Evolutionary conservation across 2,329 filamentous ascomycete genomes (phyloP).

Genomic region (Paraphoma chrysanthemicola): DNA sequence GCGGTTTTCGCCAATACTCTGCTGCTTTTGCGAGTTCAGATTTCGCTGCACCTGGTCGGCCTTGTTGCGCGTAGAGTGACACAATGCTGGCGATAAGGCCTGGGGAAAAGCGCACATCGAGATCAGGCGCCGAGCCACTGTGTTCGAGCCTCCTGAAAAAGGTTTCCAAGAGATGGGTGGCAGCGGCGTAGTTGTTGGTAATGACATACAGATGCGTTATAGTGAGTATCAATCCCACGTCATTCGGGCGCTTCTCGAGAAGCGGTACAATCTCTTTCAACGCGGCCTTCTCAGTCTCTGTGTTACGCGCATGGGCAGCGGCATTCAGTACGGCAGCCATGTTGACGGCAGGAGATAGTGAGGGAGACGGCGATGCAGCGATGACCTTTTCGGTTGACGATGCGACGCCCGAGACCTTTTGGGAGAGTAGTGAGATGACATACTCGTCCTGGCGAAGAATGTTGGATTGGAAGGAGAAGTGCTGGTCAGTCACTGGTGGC

Average conservation of each 20-base stretch:
- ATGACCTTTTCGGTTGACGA: conserved; percentile 61
- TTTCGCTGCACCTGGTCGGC: conserved; percentile 75
- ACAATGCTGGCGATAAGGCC: conserved; percentile 83
- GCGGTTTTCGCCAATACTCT: conserved; percentile 72
- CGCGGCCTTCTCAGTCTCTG: conserved; percentile 67
- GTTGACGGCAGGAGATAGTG: conserved; percentile 59
- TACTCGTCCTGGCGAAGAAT: conserved; percentile 69
- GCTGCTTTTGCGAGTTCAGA: conserved; percentile 80
- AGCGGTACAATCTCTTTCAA: conserved; percentile 73
- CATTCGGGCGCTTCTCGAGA: conserved; percentile 75
- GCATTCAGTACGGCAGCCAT: conserved; percentile 71
- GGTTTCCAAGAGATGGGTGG: conserved; percentile 75
- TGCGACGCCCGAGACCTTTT: conserved; percentile 72
- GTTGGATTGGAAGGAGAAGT: conserved; percentile 74
- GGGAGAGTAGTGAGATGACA: conserved; percentile 68
- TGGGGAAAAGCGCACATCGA: conserved; percentile 80
- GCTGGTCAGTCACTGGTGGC: conserved; percentile 64
- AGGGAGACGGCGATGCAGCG: conserved; percentile 53
- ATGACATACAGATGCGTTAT: conserved; percentile 82
- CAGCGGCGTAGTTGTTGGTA: conserved; percentile 73
- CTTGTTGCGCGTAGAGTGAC: conserved; percentile 78
- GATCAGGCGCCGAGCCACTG: conserved; percentile 61
- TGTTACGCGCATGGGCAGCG: conserved; percentile 72
- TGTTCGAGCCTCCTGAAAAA: conserved; percentile 77
- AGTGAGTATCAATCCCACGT: conserved; percentile 81